Evolutionary conservation across 768 basidiomycete species (phyloP), one percentile per base, ranked within the genome.

Genomic region (Hortiboletus flavorubellus): DNA sequence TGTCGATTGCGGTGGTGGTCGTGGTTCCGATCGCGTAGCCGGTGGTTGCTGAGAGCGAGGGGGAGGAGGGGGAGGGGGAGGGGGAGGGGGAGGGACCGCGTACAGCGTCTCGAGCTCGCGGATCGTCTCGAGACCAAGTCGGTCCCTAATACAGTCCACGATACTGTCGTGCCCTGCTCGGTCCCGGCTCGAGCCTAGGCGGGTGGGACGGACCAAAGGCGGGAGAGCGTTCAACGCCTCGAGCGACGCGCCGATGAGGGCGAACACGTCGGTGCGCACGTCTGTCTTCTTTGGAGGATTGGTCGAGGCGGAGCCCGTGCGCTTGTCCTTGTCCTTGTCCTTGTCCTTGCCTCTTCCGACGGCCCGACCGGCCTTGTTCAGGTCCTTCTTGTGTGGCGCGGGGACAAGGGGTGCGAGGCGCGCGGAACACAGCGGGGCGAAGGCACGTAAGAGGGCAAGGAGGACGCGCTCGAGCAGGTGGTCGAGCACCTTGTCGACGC

Each of bases 111-210:
- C 69, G 11, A 70, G 61, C 21, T 61, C 66, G 4, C 68, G 61
- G 47, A 72, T 62, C 21, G 58, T 23, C 46, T 70, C 70, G 18
- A 70, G 61, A n/a, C 62, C 68, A 23, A 70, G 55, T 33, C 64
- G 64, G 31, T 61, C 55, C 42, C 49, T 63, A 14, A 70, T 49
- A 18, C 53, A 55, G 7, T 38, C 2, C 2, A 49, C 59, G 10
- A 65, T 46, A 8, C 26, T 42, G 7, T 9, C 4, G 29, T 15
- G 5, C 7, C n/a, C 15, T 10, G 26, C 26, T 2, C 1, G 6
- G 5, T 1, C 6, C 37, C 10, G 6, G 5, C 5, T 21, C 2
- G 34, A 18, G 34, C 46, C 18, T 2, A 26, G 18, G 10, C 38
- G 5, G 2, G 46, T 16, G 9, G 15, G 21, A 35, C 37, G 21